Percentiles rank a stretch among this genome's conserved stretches.
phyloP scores from a whole-genome alignment of 345 rosid genomes.

The Dipteronia dyeriana region DNA sequence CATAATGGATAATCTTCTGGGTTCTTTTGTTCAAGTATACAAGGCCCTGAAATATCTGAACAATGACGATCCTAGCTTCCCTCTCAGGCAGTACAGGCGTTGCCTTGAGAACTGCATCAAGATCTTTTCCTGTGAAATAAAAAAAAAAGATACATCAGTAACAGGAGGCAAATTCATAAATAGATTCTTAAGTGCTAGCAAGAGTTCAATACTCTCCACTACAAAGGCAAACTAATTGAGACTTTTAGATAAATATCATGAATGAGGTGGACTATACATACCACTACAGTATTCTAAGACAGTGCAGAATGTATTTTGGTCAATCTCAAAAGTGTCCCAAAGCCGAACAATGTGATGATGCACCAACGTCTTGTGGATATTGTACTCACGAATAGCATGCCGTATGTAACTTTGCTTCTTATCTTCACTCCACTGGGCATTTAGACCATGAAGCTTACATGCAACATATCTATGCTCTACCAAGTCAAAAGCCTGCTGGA shows the following conservation, averaged over 20 bases:
- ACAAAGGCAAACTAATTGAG: conserved; percentile 4
- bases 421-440: conserved; percentile 99
- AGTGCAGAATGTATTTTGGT: conserved; percentile 94
- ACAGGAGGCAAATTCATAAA: conserved; percentile 17
- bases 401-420: conserved; percentile 98
- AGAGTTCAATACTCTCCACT: not conserved
- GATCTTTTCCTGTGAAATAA: conserved; percentile 80
- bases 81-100: conserved; percentile 92
- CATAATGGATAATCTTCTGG: conserved; percentile 95
- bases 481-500: conserved; percentile 98
- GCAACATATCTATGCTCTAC: conserved; percentile 95
- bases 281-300: conserved; percentile 96
- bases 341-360: conserved; percentile 97
- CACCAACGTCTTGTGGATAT: conserved; percentile 97
- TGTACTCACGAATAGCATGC: conserved; percentile 93
- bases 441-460: conserved; percentile 96
- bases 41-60: conserved; percentile 98
- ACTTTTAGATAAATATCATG: conserved; percentile 7
- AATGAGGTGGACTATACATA: conserved; percentile 36
- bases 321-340: conserved; percentile 98
- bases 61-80: conserved; percentile 90
- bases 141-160: conserved; percentile 10
- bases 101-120: conserved; percentile 95
- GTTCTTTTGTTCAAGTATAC: conserved; percentile 80
- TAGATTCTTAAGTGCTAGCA: not conserved